Evolutionary conservation across 2,329 filamentous ascomycete species (phyloP).

Genomic region (Penicillium glabrum): DNA sequence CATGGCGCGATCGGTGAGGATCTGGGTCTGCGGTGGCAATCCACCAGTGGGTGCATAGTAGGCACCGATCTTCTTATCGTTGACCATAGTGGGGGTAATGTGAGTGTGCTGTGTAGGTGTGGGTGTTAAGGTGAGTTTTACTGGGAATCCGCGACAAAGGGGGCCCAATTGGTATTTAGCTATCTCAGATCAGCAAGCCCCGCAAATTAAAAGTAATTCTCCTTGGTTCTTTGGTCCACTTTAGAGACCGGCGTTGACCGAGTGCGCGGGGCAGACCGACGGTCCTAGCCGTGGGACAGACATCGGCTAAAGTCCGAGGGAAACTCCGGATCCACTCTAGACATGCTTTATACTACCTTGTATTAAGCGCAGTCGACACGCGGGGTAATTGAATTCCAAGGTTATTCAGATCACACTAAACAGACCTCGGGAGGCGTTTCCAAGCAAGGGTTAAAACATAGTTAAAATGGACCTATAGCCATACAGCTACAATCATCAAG

Average conservation of each 20-base stretch:
- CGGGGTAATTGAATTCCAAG: too few relatives aligned
- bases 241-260: slow-evolving; percentile 7
- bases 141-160: background rate
- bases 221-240: slow-evolving; percentile 3
- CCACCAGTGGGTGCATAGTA: slow-evolving; percentile 27
- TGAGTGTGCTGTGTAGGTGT: background rate
- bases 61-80: slow-evolving; percentile 36
- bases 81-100: slow-evolving; percentile 15
- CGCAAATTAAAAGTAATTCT: slow-evolving; percentile 6
- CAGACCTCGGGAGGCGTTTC: too few relatives aligned
- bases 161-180: background rate
- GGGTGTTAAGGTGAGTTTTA: background rate
- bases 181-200: background rate
- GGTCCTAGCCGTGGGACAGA: background rate
- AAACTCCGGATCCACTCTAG: background rate
- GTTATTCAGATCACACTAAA: too few relatives aligned
- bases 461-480: too few relatives aligned
- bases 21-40: slow-evolving; percentile 22
- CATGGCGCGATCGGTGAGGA: slow-evolving; percentile 28
- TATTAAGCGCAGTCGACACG: background rate
- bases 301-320: background rate
- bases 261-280: slow-evolving; percentile 8
- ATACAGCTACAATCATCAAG: too few relatives aligned
- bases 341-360: too few relatives aligned
- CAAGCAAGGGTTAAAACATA: too few relatives aligned